Evolutionary conservation across 306 rosid species (phyloP), one percentile per base, ranked within the genome.

Genomic region (Dryas drummondii): DNA sequence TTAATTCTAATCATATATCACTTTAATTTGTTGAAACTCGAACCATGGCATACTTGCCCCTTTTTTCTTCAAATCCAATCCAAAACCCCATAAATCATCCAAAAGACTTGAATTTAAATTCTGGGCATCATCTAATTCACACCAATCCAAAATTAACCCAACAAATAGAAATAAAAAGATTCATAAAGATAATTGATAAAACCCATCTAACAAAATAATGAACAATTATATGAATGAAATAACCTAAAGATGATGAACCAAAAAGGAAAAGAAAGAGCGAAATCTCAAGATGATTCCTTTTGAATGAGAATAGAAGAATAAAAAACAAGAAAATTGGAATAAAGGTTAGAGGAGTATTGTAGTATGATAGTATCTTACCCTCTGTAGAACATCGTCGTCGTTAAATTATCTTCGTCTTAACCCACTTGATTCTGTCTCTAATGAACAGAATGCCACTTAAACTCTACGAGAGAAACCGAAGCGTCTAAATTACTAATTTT

Each of bases 321-420:
- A 7, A 60, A 40, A 9, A 10, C 5, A 7, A 48, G 42, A 10
- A 57, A 9, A 2, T 45, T 37, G n/a, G 37, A 41, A 49, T 0
- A 40, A 16, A 5, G 32, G 7, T 37, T 12, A 6, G 27, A n/a
- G 44, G 9, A 17, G 4, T 22, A 10, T 19, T 22, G 60, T 67
- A 55, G 40, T n/a, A n/a, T n/a, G n/a, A n/a, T n/a, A n/a, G n/a
- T 8, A 41, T 14, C 61, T 69, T 74, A 87, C 92, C 90, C 96
- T 86, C 89, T 81, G 80, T 87, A 86, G 74, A 84, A 85, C 96
- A 80, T 80, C 6, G 9, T 52, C 37, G 62, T 19, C 49, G 13
- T 27, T 8, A 32, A 10, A 37, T 69, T 52, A 32, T 19, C 7
- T 54, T 69, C 73, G 47, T 3, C 16, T 27, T 26, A 4, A 1